Conservation (phyloP, 805 yeast species). For the Gaillardinia entomophila region DNA sequence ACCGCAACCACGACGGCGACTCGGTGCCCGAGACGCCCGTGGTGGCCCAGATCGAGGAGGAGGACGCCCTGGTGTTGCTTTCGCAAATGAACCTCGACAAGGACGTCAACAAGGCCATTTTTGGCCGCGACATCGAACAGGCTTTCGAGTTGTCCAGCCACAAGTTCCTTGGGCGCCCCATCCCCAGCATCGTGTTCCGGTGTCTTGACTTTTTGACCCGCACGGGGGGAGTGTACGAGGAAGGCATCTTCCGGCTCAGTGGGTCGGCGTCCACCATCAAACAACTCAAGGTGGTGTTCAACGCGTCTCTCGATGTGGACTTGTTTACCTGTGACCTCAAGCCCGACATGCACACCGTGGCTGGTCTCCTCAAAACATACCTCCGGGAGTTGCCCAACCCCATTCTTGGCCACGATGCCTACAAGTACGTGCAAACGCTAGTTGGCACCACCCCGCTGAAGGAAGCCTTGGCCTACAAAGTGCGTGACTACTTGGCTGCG, state of each 20-base stretch:
- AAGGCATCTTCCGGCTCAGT: slow-evolving; percentile 85
- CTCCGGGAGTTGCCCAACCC: slow-evolving; percentile 70
- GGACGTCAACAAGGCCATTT: slow-evolving; percentile 38
- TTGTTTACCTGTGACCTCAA: slow-evolving; percentile 40
- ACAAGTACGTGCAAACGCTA: slow-evolving; percentile 14
- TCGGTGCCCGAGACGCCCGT: background rate
- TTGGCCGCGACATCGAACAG: slow-evolving; percentile 58
- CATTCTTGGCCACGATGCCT: slow-evolving; percentile 53
- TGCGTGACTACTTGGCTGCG: slow-evolving; percentile 23
- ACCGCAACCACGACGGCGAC: slow-evolving; percentile 5
- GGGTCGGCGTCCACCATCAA: slow-evolving; percentile 80
- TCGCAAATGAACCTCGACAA: slow-evolving; percentile 27
- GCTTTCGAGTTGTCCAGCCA: slow-evolving; percentile 50
- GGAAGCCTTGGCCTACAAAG: slow-evolving; percentile 1
- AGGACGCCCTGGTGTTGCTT: background rate
- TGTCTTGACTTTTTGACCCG: slow-evolving; percentile 64
- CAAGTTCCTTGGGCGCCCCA: slow-evolving; percentile 35
- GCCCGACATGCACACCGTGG: slow-evolving; percentile 79
- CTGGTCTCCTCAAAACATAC: slow-evolving; percentile 80
- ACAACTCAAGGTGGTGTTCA: slow-evolving; percentile 63
- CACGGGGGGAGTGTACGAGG: slow-evolving; percentile 73
- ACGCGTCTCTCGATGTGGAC: slow-evolving; percentile 63
- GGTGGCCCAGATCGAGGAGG: background rate
- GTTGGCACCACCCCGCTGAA: slow-evolving; percentile 6
- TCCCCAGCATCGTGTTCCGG: slow-evolving; percentile 74